A percentile compares a stretch with the other conserved stretches of the same genome.
Evolutionary conservation across 2,329 filamentous ascomycete genomes (phyloP).

Genomic region (Aureobasidium sp.): DNA sequence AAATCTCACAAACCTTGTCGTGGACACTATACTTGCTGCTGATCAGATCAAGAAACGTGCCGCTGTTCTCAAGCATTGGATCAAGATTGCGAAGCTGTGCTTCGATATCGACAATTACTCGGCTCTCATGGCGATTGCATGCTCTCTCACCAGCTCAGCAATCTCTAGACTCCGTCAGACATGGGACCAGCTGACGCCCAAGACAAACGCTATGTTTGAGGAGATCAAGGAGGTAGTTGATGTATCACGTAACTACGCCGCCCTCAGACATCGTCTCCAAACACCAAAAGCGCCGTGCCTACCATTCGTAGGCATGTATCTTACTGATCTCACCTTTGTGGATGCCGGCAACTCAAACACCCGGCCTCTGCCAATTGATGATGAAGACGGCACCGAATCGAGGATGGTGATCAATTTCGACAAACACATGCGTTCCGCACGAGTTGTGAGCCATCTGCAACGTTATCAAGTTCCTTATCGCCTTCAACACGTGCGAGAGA

Average conservation of each 20-base stretch:
- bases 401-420: conserved; percentile 92
- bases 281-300: conserved; percentile 78
- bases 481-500: conserved; percentile 70
- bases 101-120: conserved; percentile 93
- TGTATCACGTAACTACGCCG: conserved; percentile 81
- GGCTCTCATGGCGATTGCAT: conserved; percentile 92
- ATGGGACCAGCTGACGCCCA: conserved; percentile 80
- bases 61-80: conserved; percentile 90
- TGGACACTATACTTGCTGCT: conserved; percentile 80
- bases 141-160: conserved; percentile 83
- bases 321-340: conserved; percentile 92
- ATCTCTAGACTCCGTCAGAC: conserved; percentile 82
- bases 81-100: conserved; percentile 83
- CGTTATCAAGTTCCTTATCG: conserved; percentile 92
- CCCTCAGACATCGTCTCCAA: conserved; percentile 72
- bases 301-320: conserved; percentile 90
- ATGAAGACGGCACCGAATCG: conserved; percentile 50
- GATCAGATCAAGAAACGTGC: conserved; percentile 92
- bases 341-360: conserved; percentile 87
- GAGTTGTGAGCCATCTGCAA: conserved; percentile 91
- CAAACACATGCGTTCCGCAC: conserved; percentile 88
- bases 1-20: conserved; percentile 83
- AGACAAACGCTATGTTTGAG: conserved; percentile 71
- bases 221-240: conserved; percentile 78
- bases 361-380: conserved; percentile 57